These are phyloP conservation scores for Amaranthus palmeri DNA, from an alignment of 148 eudicot species.

Conservation along the genomic window DNA sequence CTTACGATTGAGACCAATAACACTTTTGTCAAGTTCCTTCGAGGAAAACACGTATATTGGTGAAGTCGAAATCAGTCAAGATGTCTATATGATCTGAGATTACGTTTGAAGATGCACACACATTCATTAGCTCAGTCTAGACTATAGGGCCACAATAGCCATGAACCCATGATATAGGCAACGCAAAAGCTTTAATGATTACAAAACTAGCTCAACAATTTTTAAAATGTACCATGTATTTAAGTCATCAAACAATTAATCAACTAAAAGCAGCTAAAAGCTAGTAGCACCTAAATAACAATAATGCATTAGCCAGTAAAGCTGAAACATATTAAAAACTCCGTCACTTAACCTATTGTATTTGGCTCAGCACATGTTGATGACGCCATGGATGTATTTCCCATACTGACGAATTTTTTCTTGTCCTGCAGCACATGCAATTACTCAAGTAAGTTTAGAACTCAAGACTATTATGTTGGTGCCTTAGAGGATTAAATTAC, in stretches of 20 bases:
- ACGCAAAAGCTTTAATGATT: background rate
- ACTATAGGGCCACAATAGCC: background rate
- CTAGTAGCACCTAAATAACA: background rate
- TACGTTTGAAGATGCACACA: background rate
- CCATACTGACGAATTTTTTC: background rate
- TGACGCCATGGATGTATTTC: slow-evolving; percentile 6
- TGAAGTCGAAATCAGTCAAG: background rate
- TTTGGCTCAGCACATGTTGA: background rate
- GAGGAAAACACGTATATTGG: background rate
- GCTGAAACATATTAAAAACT: background rate
- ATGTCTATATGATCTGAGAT: background rate
- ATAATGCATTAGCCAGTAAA: too few species aligned
- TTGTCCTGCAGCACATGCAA: slow-evolving; percentile 21
- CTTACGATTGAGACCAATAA: background rate
- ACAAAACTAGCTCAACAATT: background rate
- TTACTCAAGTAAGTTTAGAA: background rate
- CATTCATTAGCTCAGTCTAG: background rate
- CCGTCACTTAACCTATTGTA: slow-evolving; percentile 13
- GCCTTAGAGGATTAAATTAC: background rate
- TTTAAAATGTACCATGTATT: background rate
- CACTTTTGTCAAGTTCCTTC: background rate
- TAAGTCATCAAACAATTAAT: background rate
- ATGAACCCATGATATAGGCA: background rate
- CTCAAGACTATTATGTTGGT: background rate
- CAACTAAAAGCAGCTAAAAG: background rate